Evolutionary conservation across 371 early-diverging fungal genomes (phyloP).

Genomic region (Circinella umbellata): DNA sequence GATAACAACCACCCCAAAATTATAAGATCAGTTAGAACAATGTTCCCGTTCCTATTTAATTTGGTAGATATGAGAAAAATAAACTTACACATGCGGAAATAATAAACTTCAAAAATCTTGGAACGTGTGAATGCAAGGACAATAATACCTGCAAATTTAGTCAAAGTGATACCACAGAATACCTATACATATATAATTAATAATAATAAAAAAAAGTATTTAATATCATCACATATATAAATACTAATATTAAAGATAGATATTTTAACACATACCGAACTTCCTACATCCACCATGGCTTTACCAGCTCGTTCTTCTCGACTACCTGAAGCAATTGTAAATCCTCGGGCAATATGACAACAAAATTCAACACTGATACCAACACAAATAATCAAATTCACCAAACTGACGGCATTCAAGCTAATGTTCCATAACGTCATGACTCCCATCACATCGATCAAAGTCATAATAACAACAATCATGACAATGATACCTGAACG

Average conservation of each 20-base stretch:
- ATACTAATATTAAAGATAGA: background rate
- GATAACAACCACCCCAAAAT: background rate
- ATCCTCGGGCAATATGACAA: slow-evolving; percentile 72
- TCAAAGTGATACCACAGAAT: slow-evolving; percentile 76
- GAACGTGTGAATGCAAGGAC: slow-evolving; percentile 76
- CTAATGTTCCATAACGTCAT: slow-evolving; percentile 73
- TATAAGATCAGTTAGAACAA: background rate
- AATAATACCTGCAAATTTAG: slow-evolving; percentile 76
- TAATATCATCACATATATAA: background rate
- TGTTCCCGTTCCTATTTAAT: no score
- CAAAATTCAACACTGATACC: slow-evolving; percentile 84
- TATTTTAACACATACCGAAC: slow-evolving; percentile 54
- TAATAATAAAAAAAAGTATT: no score
- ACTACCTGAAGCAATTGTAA: slow-evolving; percentile 56
- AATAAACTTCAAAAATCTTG: slow-evolving; percentile 80
- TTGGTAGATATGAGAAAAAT: no score
- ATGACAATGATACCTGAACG: slow-evolving; percentile 67
- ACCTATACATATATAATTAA: slow-evolving; percentile 40
- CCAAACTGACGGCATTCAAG: slow-evolving; percentile 76
- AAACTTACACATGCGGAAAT: slow-evolving; percentile 75
- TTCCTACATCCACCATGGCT: slow-evolving; percentile 70
- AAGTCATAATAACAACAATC: slow-evolving; percentile 65
- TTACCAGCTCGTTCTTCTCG: slow-evolving; percentile 52
- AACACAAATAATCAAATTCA: slow-evolving; percentile 77
- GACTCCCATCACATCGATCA: slow-evolving; percentile 67